Evolutionary conservation across 495 filamentous ascomycete genomes (phyloP).

Genomic region (Podospora pseudoanserina): DNA sequence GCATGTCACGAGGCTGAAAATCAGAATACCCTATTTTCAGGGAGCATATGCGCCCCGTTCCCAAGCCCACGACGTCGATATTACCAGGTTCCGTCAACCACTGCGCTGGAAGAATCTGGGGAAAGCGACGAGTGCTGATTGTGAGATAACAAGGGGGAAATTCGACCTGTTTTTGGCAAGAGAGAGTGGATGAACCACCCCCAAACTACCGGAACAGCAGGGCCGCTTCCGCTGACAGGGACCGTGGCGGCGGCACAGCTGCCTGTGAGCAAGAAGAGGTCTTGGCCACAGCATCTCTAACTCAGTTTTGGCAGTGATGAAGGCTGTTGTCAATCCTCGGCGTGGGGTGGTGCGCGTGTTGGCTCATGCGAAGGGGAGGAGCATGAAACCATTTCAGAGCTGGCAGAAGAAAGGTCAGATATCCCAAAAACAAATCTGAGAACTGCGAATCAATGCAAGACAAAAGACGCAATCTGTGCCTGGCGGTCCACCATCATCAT

Average conservation of each 20-base stretch:
- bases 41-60: slow-evolving; percentile 5
- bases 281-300: slow-evolving; percentile 1
- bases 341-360: slow-evolving; percentile 16
- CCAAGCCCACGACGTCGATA: slow-evolving; percentile 20
- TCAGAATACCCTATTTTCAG: slow-evolving; percentile 2
- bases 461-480: neutral
- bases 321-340: slow-evolving; percentile 6
- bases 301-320: slow-evolving; percentile 2
- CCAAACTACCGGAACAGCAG: slow-evolving; percentile 12
- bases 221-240: slow-evolving; percentile 20
- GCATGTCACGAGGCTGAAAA: slow-evolving; percentile 6
- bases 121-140: neutral
- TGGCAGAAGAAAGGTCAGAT: neutral
- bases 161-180: slow-evolving; percentile 10
- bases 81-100: slow-evolving; percentile 13
- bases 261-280: neutral
- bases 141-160: slow-evolving; percentile 2
- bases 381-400: slow-evolving; percentile 2
- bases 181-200: neutral
- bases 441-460: neutral
- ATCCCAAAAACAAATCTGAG: neutral
- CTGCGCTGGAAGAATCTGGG: slow-evolving; percentile 18
- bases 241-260: slow-evolving; percentile 1
- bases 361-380: neutral
- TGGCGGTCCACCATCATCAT: neutral